Percentiles rank a stretch among this genome's conserved stretches.
These are phyloP conservation scores for Diaporthe sp. DNA, from an alignment of 2,329 filamentous ascomycete species.

Conservation along the genomic window DNA sequence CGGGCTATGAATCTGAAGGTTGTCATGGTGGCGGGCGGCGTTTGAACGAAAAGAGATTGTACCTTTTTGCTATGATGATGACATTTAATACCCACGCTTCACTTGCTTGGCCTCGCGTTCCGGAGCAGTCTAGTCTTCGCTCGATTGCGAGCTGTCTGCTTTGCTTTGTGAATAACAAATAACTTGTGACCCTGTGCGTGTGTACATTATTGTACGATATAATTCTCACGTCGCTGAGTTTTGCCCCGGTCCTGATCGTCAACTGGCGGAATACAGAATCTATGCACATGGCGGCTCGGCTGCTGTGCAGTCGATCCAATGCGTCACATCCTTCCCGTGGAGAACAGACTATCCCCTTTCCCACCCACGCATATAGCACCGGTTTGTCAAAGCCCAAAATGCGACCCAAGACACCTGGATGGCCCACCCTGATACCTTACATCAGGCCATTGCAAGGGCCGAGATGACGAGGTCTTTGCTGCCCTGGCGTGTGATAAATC, in stretches of 20 bases:
- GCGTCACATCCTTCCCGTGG: background rate
- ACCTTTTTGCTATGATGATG: slow-evolving; percentile 14
- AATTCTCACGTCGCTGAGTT: background rate
- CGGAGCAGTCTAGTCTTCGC: background rate
- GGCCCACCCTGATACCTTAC: background rate
- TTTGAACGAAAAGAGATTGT: background rate
- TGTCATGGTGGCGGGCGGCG: background rate
- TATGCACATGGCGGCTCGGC: background rate
- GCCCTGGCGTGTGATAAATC: background rate
- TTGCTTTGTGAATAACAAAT: background rate
- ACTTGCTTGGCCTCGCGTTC: too few species aligned
- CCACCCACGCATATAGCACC: background rate
- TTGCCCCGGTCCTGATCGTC: background rate
- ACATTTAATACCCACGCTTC: background rate
- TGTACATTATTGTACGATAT: background rate
- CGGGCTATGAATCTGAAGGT: background rate
- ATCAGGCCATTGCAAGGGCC: background rate
- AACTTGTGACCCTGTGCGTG: background rate
- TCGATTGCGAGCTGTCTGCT: background rate
- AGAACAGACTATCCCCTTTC: background rate
- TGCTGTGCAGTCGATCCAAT: background rate
- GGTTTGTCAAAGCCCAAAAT: background rate
- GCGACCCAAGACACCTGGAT: background rate
- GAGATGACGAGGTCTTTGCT: background rate
- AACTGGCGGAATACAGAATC: background rate